phyloP scores from a whole-genome alignment of 2,329 filamentous ascomycete genomes.

The Neospermospora avenae region DNA sequence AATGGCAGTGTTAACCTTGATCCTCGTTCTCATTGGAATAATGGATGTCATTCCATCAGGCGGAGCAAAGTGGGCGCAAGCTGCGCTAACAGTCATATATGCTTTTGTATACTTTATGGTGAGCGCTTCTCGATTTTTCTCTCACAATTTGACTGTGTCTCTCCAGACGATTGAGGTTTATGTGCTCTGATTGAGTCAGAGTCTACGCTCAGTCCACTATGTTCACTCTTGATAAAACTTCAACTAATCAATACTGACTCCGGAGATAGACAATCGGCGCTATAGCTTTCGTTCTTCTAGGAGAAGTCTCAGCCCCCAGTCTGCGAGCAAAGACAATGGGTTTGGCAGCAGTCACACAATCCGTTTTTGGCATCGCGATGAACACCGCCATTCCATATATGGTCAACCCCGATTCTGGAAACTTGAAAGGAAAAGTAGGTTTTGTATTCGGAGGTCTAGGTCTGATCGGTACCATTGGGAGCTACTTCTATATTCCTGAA shows the following conservation, averaged over 20 bases:
- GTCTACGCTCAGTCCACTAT: too few relatives aligned
- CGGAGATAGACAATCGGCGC: too few relatives aligned
- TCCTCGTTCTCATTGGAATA: constrained; percentile 21
- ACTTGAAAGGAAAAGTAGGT: constrained; percentile 36
- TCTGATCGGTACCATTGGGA: constrained; percentile 21
- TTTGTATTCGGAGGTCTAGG: constrained; percentile 36
- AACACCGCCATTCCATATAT: constrained; percentile 47
- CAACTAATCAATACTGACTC: too few relatives aligned
- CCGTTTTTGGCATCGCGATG: constrained; percentile 43
- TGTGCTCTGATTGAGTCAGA: too few relatives aligned
- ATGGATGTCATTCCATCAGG: constrained; percentile 34
- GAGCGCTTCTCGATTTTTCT: too few relatives aligned
- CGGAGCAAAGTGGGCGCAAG: constrained; percentile 37
- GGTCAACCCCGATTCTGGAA: constrained; percentile 38
- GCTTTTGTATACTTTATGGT: constrained; percentile 40
- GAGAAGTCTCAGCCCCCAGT: constrained; percentile 37
- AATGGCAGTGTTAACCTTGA: constrained; percentile 15
- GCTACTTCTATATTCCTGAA: constrained; percentile 68
- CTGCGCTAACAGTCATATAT: constrained; percentile 38
- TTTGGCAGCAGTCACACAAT: constrained; percentile 40
- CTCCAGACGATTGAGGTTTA: too few relatives aligned
- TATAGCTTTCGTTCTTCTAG: constrained; percentile 40
- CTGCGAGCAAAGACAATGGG: constrained; percentile 40
- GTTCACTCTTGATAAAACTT: too few relatives aligned
- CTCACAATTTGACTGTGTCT: too few relatives aligned